Evolutionary conservation across 164 flowering plant genomes (phyloP), one percentile per base, ranked within the genome.

Genomic region (Protea cynaroides): DNA sequence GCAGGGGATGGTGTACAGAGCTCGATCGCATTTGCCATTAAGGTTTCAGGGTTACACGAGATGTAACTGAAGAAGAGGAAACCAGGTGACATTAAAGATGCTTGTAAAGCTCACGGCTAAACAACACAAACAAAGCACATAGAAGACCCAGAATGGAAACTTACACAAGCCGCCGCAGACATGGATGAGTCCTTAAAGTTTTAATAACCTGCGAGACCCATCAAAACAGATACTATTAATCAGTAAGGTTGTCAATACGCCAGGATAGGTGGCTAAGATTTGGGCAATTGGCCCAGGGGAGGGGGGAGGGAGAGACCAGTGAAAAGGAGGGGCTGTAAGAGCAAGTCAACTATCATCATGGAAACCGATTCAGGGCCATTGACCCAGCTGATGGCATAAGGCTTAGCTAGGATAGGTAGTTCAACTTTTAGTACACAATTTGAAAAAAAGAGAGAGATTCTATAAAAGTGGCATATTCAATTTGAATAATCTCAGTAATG

Each of bases 41-140:
- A 78, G 68, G 82, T 90, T 57, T 93, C 98, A 1, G 97, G 98
- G 74, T 90, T 93, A 74, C 98, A 93, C 49, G 98, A 93, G 60
- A 92, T 90, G 79, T 92, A 92, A 51, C 98, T 90, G 82, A 59
- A 76, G 25, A 60, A 56, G 56, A 55, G 46, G 40, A 71, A 63
- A 59, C 10, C 56, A 40, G 15, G 36, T 44, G 34, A 25, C 50
- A 58, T 24, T 25, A 60, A 56, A 40, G 36, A 60, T 71, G n/a
- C 43, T 29, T 25, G 25, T 7, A 23, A 67, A 67, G 58, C 37
- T 47, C 25, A 15, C 22, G 36, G 5, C 34, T 2, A 29, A 29
- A 29, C 34, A 29, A 40, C 1, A 21, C 25, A 65, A 63, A 53
- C 36, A 63, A 58, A 55, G 43, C 7, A 34, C 49, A 13, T 21